phyloP scores from a whole-genome alignment of 139 green algal species.

The Picochlorum sp. region DNA sequence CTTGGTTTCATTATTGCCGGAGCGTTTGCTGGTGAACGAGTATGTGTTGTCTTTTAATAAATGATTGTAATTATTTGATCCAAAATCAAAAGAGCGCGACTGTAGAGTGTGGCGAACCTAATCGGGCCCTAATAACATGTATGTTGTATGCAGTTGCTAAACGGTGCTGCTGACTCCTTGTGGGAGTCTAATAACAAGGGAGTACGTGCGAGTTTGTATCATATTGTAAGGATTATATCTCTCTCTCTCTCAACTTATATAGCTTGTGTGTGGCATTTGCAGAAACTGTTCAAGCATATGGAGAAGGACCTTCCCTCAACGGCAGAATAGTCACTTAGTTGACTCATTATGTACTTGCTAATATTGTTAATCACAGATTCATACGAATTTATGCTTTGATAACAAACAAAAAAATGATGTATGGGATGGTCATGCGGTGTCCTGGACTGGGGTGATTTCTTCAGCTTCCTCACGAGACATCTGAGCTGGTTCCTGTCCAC shows the following conservation, averaged over 20 bases:
- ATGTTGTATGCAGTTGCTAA: constrained; percentile 10
- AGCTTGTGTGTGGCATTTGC: constrained; percentile 2
- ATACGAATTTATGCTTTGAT: no score
- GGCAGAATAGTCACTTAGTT: neutral
- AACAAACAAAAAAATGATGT: no score
- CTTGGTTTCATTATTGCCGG: constrained; percentile 21
- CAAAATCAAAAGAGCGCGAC: no score
- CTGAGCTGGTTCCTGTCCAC: no score
- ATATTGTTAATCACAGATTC: no score
- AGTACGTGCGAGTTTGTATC: neutral
- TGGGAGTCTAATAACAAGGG: constrained; percentile 35
- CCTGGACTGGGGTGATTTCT: no score
- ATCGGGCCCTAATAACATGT: neutral
- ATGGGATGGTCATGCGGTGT: no score
- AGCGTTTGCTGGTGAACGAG: constrained; percentile 23
- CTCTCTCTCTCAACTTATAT: neutral
- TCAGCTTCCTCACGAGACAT: no score
- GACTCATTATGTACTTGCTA: constrained; percentile 1
- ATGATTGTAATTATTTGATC: no score
- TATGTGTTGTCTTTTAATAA: constrained; percentile 3
- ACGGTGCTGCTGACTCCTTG: constrained; percentile 6
- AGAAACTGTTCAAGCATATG: constrained; percentile 33
- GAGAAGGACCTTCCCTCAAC: neutral
- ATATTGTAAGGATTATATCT: neutral
- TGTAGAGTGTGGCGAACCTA: no score